These are phyloP conservation scores for Stropharia rugosoannulata DNA, from an alignment of 768 basidiomycete species.

Conservation along the genomic window DNA sequence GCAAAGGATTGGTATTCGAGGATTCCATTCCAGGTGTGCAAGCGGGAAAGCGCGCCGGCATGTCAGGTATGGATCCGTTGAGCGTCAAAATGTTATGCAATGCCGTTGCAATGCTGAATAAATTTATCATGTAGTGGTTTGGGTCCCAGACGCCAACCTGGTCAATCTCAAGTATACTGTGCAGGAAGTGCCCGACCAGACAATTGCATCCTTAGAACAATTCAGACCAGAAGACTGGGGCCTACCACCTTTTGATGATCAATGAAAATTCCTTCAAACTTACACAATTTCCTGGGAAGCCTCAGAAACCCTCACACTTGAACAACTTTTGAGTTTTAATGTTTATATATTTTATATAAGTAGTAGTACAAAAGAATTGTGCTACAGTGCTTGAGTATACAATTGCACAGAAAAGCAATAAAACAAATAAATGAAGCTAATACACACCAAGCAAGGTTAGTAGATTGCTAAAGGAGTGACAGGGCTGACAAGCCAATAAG, in stretches of 20 bases:
- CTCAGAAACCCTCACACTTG: too few species aligned
- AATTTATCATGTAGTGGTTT: conserved; percentile 53
- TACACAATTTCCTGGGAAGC: too few species aligned
- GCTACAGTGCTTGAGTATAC: too few species aligned
- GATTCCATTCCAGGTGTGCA: conserved; percentile 77
- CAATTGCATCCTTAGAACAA: conserved; percentile 60
- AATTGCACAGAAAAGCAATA: too few species aligned
- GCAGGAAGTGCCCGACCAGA: conserved; percentile 56
- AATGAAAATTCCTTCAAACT: neutral
- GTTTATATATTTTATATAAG: too few species aligned
- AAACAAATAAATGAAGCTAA: too few species aligned
- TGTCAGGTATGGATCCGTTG: conserved; percentile 59
- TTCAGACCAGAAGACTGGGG: conserved; percentile 87
- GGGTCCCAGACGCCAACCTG: conserved; percentile 80
- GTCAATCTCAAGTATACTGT: conserved; percentile 47
- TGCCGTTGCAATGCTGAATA: neutral
- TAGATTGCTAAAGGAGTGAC: too few species aligned
- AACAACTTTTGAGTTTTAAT: too few species aligned
- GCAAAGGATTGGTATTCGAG: conserved; percentile 77
- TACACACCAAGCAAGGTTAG: too few species aligned
- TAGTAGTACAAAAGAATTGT: too few species aligned
- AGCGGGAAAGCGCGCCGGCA: conserved; percentile 81
- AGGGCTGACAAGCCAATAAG: too few species aligned
- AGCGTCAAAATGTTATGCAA: neutral
- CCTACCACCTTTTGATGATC: conserved; percentile 58